Percentiles rank a stretch among this genome's conserved stretches.
Conservation (phyloP, 2,329 filamentous ascomycete species). For the Fusarium floridanum region DNA sequence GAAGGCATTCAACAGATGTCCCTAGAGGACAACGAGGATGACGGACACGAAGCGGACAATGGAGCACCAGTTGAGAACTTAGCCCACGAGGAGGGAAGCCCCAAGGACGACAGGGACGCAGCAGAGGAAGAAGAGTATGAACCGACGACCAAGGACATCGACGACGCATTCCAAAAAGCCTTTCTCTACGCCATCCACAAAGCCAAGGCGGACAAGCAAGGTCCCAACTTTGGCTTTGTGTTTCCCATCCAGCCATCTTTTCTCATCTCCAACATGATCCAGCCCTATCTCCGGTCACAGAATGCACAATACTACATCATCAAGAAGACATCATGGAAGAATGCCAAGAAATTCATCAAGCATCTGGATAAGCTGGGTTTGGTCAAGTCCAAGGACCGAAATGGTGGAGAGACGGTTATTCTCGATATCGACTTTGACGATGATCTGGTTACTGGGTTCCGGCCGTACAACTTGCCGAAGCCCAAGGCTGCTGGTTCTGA, state of each 20-base stretch:
- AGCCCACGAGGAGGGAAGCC: neutral
- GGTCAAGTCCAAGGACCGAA: conserved; percentile 36
- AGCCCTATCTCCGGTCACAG: conserved; percentile 39
- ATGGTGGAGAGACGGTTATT: conserved; percentile 42
- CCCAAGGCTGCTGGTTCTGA: conserved; percentile 7
- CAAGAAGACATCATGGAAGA: conserved; percentile 45
- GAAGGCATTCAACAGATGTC: conserved; percentile 1
- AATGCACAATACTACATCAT: conserved; percentile 34
- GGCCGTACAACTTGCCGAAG: conserved; percentile 35
- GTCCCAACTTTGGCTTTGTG: conserved; percentile 32
- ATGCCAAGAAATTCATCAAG: conserved; percentile 42
- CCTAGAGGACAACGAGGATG: neutral
- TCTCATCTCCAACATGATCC: conserved; percentile 42
- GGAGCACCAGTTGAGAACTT: neutral
- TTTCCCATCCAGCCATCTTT: conserved; percentile 42
- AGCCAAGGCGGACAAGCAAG: conserved; percentile 26
- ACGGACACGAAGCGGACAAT: neutral
- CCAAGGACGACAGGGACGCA: neutral
- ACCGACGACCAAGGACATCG: conserved; percentile 38
- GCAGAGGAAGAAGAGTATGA: conserved; percentile 29
- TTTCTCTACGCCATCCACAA: conserved; percentile 39
- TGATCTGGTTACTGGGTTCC: conserved; percentile 24
- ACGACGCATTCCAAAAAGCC: conserved; percentile 35
- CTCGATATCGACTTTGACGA: conserved; percentile 40
- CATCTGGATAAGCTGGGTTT: conserved; percentile 30